Evolutionary conservation across 2,329 filamentous ascomycete genomes (phyloP), one percentile per base, ranked within the genome.

Genomic region (Colletotrichum abscissum): DNA sequence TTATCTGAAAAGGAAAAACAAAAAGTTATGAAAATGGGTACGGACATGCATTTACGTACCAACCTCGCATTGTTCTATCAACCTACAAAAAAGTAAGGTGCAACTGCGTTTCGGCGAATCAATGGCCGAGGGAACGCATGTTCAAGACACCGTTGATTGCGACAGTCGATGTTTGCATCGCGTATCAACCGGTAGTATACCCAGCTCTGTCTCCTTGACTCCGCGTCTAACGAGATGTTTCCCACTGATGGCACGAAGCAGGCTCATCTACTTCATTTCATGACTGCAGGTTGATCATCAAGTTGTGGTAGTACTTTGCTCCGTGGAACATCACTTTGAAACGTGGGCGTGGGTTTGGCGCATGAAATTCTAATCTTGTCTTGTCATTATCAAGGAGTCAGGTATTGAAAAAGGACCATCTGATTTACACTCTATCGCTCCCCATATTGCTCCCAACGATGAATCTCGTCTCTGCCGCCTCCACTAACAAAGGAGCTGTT

Each of bases 381-480:
- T 73, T 66, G 62, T 73, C 71, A 73, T 73, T 73, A 73, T 73
- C 67, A 71, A 73, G 59, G 63, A 74, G 71, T 71, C 64, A 78
- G 77, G 77, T 80, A 82, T 85, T 84, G 81, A 83, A 84, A 85
- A 80, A 78, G 76, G 76, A 78, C 84, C 81, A 82, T 84, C 83
- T 87, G 85, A 86, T 86, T 86, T 86, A 87, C 85, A 87, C 84
- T 86, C 84, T 85, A 84, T 78, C 75, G 78, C 78, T 76, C 78
- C 75, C 71, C 73, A 58, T 42, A 67, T 69, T 72, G 74, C 75
- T 74, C 76, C 74, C 74, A 75, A 73, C 72, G 58, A 72, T 74
- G 70, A 70, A 75, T 71, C 67, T 73, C 72, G 67, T 76, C 73
- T 75, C 75, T 76, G 70, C 80, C 80, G 81, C 81, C 82, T 82